A percentile compares a stretch with the other conserved stretches of the same genome.
phyloP scores from a whole-genome alignment of 1,284 basidiomycete species.

The Cryptococcus hybrid region DNA sequence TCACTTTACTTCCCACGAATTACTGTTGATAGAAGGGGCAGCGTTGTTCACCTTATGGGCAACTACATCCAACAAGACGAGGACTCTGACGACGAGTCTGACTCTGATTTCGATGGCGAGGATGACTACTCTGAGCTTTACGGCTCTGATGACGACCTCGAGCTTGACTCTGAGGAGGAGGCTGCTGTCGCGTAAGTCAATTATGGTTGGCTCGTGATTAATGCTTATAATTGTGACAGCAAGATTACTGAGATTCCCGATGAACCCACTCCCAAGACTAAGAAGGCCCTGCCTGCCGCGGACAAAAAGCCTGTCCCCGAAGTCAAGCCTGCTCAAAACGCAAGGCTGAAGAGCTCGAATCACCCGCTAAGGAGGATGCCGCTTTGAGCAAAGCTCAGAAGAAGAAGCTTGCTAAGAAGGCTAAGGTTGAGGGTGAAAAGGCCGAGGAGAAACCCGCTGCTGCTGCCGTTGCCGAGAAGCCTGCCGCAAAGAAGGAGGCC shows the following conservation, averaged over 20 bases:
- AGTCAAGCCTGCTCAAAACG: constrained; percentile 53
- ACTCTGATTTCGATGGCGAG: constrained; percentile 50
- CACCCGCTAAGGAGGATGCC: constrained; percentile 36
- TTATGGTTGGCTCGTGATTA: not conserved
- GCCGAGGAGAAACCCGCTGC: constrained; percentile 50
- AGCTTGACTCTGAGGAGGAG: constrained; percentile 56
- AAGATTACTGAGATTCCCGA: constrained; percentile 42
- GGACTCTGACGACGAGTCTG: constrained; percentile 42
- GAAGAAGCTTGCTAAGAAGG: constrained; percentile 50
- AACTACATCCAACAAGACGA: constrained; percentile 70
- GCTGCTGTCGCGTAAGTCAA: constrained; percentile 28
- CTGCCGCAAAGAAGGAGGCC: constrained; percentile 26
- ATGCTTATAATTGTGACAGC: constrained; percentile 12
- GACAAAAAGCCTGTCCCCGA: constrained; percentile 49
- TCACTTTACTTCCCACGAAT: not conserved
- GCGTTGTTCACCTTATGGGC: constrained; percentile 80
- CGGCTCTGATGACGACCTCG: constrained; percentile 53
- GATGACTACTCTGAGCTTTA: constrained; percentile 52
- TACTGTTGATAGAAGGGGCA: constrained; percentile 36
- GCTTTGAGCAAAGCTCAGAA: constrained; percentile 46
- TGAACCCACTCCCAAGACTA: constrained; percentile 36
- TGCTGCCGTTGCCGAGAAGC: constrained; percentile 35
- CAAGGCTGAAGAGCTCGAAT: constrained; percentile 50
- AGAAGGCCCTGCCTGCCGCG: constrained; percentile 42
- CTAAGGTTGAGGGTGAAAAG: constrained; percentile 51